Evolutionary conservation across 2,329 filamentous ascomycete species (phyloP), one percentile per base, ranked within the genome.

Genomic region (Penicillium sp.): DNA sequence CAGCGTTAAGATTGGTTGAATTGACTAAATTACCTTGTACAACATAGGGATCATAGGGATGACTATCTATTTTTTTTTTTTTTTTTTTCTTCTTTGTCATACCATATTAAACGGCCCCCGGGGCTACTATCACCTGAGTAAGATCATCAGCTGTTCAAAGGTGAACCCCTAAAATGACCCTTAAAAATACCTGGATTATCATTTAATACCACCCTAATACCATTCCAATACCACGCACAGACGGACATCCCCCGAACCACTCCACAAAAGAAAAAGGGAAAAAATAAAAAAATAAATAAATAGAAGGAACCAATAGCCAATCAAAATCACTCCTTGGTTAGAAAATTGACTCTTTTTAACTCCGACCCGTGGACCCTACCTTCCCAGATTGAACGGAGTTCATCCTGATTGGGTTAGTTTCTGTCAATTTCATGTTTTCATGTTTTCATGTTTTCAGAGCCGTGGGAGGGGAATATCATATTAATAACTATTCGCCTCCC

Each of bases 401-500:
- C 9, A 41, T 31, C 54, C 49, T 41, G 27, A 57, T 48, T 47
- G 21, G 42, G 42, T 47, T 56, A 53, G 50, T 1, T 1, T 12
- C 6, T 25, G n/a, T 29, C 13, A 13, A 45, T 46, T 46, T 19
- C 29, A 29, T 10, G 15, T 38, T 50, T 42, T 33, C 29, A 21
- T 12, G 21, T 43, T 43, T 43, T 25, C 21, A 55, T 43, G 45
- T 55, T 56, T 56, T 45, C 46, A 19, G 17, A n/a, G 4, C 17
- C 35, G 1, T 40, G 19, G n/a, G 37, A 21, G 37, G 19, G 38
- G 45, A 25, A 23, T 43, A 41, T 23, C 35, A 53, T 53, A 52
- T 46, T 53, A 57, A 53, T 46, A 53, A 54, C 37, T 47, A 53
- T 54, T 53, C 35, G 42, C 43, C 50, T 50, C 5, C 55, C 50